These are phyloP conservation scores for Aquilaria sinensis DNA, from an alignment of 345 rosid species.

Conservation along the genomic window DNA sequence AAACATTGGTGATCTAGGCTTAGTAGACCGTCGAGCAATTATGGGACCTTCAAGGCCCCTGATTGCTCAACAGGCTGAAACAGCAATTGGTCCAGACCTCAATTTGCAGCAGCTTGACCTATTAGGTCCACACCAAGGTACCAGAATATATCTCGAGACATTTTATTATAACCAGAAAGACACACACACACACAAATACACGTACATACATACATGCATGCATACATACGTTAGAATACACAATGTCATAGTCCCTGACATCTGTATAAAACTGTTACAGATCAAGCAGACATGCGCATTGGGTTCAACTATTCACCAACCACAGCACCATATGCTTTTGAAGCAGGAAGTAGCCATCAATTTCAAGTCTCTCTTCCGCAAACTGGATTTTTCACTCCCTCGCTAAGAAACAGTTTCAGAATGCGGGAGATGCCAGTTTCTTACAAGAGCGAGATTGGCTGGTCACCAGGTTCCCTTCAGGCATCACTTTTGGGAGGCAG, in stretches of 20 bases:
- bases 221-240: too few relatives aligned
- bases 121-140: slow-evolving; percentile 32
- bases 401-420: slow-evolving; percentile 24
- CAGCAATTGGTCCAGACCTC: slow-evolving; percentile 15
- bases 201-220: fast-evolving
- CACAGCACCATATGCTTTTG: slow-evolving; percentile 18
- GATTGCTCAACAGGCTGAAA: slow-evolving; percentile 22
- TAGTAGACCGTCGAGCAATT: slow-evolving; percentile 14
- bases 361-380: slow-evolving; percentile 12
- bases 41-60: slow-evolving; percentile 28
- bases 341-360: slow-evolving; percentile 16
- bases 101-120: slow-evolving; percentile 25
- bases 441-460: slow-evolving; percentile 9
- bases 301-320: slow-evolving; percentile 18
- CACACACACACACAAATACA: too few relatives aligned
- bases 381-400: slow-evolving; percentile 7
- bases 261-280: slow-evolving; percentile 4
- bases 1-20: slow-evolving; percentile 20
- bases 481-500: slow-evolving; percentile 11
- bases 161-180: too few relatives aligned
- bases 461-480: slow-evolving; percentile 8
- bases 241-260: too few relatives aligned
- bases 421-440: slow-evolving; percentile 9
- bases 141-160: neutral
- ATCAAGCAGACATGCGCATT: slow-evolving; percentile 23